These are phyloP conservation scores for Yarrowia sp. DNA, from an alignment of 805 yeast species.

Conservation along the genomic window DNA sequence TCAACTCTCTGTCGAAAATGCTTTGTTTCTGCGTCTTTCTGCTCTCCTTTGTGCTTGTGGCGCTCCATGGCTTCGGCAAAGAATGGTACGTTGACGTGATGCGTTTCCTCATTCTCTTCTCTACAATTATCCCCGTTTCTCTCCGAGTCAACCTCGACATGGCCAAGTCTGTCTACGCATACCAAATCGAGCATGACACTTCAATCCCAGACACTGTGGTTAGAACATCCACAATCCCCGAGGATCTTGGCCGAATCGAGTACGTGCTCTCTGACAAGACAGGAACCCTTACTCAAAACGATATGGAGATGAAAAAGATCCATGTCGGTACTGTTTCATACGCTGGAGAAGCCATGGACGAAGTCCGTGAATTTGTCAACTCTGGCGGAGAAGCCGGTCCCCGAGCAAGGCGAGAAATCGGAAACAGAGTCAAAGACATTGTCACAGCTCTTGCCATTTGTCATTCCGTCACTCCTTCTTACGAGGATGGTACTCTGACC, in stretches of 20 bases:
- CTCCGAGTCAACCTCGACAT: conserved; percentile 90
- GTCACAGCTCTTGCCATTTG: conserved; percentile 85
- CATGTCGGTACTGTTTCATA: conserved; percentile 92
- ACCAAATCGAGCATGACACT: conserved; percentile 85
- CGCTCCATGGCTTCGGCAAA: conserved; percentile 62
- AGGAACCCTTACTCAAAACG: conserved; percentile 96
- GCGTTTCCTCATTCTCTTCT: conserved; percentile 86
- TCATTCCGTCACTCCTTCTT: conserved; percentile 94
- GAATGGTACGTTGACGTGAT: conserved; percentile 89
- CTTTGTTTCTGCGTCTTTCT: conserved; percentile 82
- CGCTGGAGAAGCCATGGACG: conserved; percentile 87
- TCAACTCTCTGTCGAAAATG: conserved; percentile 81
- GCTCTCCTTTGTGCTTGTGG: conserved; percentile 72
- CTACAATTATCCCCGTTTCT: conserved; percentile 95
- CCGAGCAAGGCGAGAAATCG: conserved; percentile 62
- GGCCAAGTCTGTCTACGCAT: conserved; percentile 93
- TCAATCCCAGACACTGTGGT: conserved; percentile 85
- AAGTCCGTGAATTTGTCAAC: conserved; percentile 66
- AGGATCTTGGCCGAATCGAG: conserved; percentile 93
- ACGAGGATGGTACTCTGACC: conserved; percentile 65
- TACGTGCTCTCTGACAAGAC: conserved; percentile 91
- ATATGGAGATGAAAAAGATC: conserved; percentile 91
- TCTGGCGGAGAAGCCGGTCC: conserved; percentile 31
- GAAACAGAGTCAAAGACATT: conserved; percentile 72
- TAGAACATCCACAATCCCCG: conserved; percentile 96